These are phyloP conservation scores for Geotrichum reessii DNA, from an alignment of 1,139 yeast species.

Conservation along the genomic window DNA sequence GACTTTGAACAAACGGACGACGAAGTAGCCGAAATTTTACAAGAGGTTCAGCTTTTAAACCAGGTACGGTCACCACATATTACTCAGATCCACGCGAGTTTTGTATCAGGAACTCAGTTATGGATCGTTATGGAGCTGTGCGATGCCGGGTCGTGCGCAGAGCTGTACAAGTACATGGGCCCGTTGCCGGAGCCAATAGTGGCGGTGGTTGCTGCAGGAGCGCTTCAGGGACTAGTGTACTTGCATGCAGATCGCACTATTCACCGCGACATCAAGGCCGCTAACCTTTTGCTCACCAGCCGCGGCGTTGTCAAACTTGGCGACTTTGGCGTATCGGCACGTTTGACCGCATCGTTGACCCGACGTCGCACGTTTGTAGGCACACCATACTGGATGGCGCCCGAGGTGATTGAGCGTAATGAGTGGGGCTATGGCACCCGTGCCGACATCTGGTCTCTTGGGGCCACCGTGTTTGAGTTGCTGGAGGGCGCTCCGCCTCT, in stretches of 20 bases:
- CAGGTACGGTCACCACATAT: slow-evolving; percentile 59
- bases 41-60: slow-evolving; percentile 70
- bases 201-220: slow-evolving; percentile 39
- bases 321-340: slow-evolving; percentile 95
- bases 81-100: slow-evolving; percentile 58
- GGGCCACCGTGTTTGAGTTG: slow-evolving; percentile 85
- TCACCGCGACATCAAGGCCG: slow-evolving; percentile 83
- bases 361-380: slow-evolving; percentile 90
- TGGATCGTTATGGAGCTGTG: slow-evolving; percentile 92
- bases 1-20: slow-evolving; percentile 65
- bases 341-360: slow-evolving; percentile 69
- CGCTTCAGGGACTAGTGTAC: slow-evolving; percentile 63
- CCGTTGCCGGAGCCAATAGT: slow-evolving; percentile 16
- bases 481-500: slow-evolving; percentile 83
- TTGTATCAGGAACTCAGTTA: slow-evolving; percentile 57
- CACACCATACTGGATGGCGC: slow-evolving; percentile 99
- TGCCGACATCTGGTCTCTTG: slow-evolving; percentile 86
- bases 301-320: slow-evolving; percentile 83
- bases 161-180: slow-evolving; percentile 37
- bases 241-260: slow-evolving; percentile 74
- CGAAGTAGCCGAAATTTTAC: slow-evolving; percentile 60
- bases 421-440: slow-evolving; percentile 75
- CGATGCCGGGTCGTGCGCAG: slow-evolving; percentile 87
- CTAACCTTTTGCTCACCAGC: slow-evolving; percentile 63
- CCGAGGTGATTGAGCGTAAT: slow-evolving; percentile 53